Evolutionary conservation across 2,329 filamentous ascomycete species (phyloP).

Genomic region (Lecanoromycetidae sp.): DNA sequence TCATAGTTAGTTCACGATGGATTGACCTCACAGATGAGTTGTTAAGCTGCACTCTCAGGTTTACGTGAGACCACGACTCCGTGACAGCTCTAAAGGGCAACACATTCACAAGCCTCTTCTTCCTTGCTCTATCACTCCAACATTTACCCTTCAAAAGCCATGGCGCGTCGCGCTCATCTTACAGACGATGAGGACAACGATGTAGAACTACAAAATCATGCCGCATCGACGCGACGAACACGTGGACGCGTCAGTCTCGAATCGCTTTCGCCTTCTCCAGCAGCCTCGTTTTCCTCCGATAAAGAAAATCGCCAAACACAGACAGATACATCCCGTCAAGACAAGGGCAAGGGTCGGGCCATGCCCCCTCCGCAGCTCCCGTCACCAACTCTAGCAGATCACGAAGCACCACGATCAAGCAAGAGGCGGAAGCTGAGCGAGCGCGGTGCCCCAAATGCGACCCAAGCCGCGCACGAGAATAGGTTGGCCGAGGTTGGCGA

Average conservation of each 20-base stretch:
- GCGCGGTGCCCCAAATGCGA: slow-evolving; percentile 24
- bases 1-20: too few species aligned
- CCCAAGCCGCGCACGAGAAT: slow-evolving; percentile 23
- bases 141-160: neutral
- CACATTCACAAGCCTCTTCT: neutral
- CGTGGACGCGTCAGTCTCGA: slow-evolving; percentile 9
- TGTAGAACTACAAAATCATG: slow-evolving; percentile 17
- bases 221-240: slow-evolving; percentile 8
- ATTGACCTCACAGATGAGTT: too few species aligned
- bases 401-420: slow-evolving; percentile 22
- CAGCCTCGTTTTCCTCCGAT: slow-evolving; percentile 32
- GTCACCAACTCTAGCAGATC: slow-evolving; percentile 29
- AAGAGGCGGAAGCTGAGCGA: slow-evolving; percentile 37
- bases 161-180: slow-evolving; percentile 14
- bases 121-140: neutral
- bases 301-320: slow-evolving; percentile 35
- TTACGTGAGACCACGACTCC: too few species aligned
- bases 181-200: slow-evolving; percentile 19
- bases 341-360: slow-evolving; percentile 34
- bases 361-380: slow-evolving; percentile 30
- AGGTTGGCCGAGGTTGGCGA: slow-evolving; percentile 29
- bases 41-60: too few species aligned
- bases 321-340: slow-evolving; percentile 20
- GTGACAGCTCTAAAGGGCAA: too few species aligned
- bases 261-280: slow-evolving; percentile 25